Base-by-base conservation (phyloP, 257 asterid species). In the Solanum virginianum region DNA sequence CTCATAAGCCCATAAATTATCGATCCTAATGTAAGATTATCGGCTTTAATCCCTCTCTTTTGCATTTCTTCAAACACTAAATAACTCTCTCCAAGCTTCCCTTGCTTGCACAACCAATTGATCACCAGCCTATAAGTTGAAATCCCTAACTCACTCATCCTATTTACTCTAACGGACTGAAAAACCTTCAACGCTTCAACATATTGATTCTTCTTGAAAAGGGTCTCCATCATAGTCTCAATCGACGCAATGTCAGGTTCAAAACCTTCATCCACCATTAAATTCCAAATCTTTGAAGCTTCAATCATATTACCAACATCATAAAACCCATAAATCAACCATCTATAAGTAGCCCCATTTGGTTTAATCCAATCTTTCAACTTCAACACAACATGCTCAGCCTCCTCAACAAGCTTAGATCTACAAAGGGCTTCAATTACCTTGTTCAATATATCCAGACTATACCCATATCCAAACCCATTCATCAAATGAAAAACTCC, bases 261-360 rank as follows among this genome's bases (percentile, higher is more conserved):
- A 43, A 92, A 87, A 22, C 95, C 97, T 53, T 92, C 93, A 36
- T 94, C 98, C 85, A 91, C 94, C 98, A 93, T 92, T 86, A 85
- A 88, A 87, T 97, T 97, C 99, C 99, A 95, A 57, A 94, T 74
- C 86, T 92, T 97, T 15, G 97, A 93, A 20, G 98, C 99, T 89
- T 94, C 98, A 77, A 95, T 83, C 90, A 92, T 87, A 88, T 93
- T 88, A 10, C 98, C 99, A 51, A 93, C 93, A 68, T 97, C 97
- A 68, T 98, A 97, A 85, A 91, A 94, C 0, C 98, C 98, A 85
- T 93, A 85, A 17, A 95, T 86, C 89, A 96, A 88, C 94, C 98
- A 96, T 88, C 89, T 89, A 81, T 94, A 96, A 84, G 97, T 96
- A 85, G 85, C 89, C 39, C 57, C 88, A 88, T 93, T 89, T 3